phyloP scores from a whole-genome alignment of 148 eudicot species.

The Cornus florida region DNA sequence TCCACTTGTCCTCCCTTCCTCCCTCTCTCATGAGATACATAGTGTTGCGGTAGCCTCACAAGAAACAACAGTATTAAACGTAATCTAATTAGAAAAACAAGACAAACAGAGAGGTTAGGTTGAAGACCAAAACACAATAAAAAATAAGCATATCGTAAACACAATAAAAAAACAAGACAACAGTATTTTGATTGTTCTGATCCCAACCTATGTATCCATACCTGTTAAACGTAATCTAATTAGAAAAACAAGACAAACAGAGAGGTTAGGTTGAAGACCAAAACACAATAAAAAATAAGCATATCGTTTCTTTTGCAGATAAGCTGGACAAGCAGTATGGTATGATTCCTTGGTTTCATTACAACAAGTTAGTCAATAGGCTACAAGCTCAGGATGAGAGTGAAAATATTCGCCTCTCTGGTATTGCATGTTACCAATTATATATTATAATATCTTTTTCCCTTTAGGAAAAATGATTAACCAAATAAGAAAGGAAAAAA shows the following conservation, averaged over 20 bases:
- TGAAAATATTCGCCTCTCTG: neutral
- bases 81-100: too few relatives aligned
- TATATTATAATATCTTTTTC: neutral
- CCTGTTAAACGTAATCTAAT: constrained; percentile 32
- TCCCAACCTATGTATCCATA: constrained; percentile 83
- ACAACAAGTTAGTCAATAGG: neutral
- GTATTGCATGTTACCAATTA: neutral
- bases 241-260: neutral
- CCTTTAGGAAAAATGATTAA: neutral
- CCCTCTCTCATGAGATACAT: too few relatives aligned
- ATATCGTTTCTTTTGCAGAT: neutral
- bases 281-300: neutral
- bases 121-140: too few relatives aligned
- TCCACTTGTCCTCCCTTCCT: too few relatives aligned
- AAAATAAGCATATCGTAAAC: too few relatives aligned
- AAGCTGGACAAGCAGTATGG: neutral
- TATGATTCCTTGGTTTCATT: neutral
- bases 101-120: too few relatives aligned
- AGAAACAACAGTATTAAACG: too few relatives aligned
- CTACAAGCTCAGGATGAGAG: neutral
- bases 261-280: neutral
- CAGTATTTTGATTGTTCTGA: constrained; percentile 64
- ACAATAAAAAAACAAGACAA: too few relatives aligned
- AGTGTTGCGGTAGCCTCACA: too few relatives aligned
- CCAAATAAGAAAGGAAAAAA: neutral